Base-by-base conservation (phyloP, 164 flowering plant species). In the Aristolochia fimbriata region DNA sequence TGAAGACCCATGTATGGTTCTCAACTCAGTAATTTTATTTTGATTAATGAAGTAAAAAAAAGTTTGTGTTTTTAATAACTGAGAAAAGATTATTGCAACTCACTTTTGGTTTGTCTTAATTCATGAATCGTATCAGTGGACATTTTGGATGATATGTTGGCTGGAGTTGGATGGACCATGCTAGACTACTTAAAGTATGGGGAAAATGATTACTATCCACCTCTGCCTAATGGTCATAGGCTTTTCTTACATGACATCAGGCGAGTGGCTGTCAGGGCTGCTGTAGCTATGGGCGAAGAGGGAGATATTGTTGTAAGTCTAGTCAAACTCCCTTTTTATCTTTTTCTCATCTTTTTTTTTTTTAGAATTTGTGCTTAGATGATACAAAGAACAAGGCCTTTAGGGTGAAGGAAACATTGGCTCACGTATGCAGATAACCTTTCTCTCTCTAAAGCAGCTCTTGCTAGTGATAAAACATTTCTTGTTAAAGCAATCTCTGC, bases 241-340 rank as follows among this genome's bases (percentile, higher is more conserved):
- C 80, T 93, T 45, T 90, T 93, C 69, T 65, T 93, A 67, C 97
- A 90, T 73, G 99, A 93, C 62, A 82, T 90, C 52, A 81, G 99
- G 68, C 77, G 86, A 50, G 97, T 90, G 58, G 99, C 99, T 71
- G 99, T 93, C 45, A 87, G 97, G 46, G 76, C 82, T 67, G 99
- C 96, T 41, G 97, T 90, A 68, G 99, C 99, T 63, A 90, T 93
- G 99, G 99, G 97, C 0, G 99, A 93, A 77, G 99, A 93, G 79
- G 99, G 97, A 20, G 99, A 93, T 71, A 70, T 89, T 79, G 92
- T 93, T 70, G 98, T 93, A 93, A 83, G 98, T 86, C 24, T 65
- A 57, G 45, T 51, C 47, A 51, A n/a, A 15, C 1, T 53, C 61
- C 2, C 21, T 21, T 30, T 25, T 43, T 68, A 37, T 46, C 11